Conservation (phyloP, 1,139 yeast genomes). For the Yamadazyma blattariae region DNA sequence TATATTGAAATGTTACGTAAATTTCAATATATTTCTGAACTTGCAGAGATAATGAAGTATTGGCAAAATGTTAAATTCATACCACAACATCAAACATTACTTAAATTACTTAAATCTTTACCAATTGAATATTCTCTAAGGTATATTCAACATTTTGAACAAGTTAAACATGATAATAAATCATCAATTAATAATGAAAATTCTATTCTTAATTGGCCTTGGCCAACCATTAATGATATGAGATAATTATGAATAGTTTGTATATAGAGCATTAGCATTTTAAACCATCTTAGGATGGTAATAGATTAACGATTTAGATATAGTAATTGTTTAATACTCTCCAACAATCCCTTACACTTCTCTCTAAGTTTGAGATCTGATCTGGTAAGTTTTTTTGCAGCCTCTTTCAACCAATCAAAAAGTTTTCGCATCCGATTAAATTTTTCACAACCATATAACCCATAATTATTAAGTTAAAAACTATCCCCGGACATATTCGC, state of each 20-base stretch:
- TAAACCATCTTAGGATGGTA: too few species aligned
- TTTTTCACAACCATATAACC: too few species aligned
- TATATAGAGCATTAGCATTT: too few species aligned
- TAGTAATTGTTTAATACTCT: too few species aligned
- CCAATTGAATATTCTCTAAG: conserved; percentile 40
- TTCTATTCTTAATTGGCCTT: conserved; percentile 19
- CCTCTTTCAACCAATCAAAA: too few species aligned
- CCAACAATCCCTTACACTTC: too few species aligned
- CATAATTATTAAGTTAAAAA: too few species aligned
- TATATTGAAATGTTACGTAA: conserved; percentile 52
- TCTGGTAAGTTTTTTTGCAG: too few species aligned
- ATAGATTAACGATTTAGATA: too few species aligned
- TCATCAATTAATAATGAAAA: background rate
- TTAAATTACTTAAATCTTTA: conserved; percentile 33
- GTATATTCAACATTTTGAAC: conserved; percentile 38
- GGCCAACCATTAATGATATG: conserved; percentile 18
- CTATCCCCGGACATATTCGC: too few species aligned
- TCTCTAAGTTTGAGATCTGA: too few species aligned
- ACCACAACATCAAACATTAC: conserved; percentile 42
- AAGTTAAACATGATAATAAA: conserved; percentile 17
- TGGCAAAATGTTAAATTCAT: conserved; percentile 53
- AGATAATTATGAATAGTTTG: background rate
- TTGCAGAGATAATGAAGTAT: conserved; percentile 52
- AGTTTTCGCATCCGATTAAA: too few species aligned
- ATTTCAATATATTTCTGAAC: conserved; percentile 47